Conservation (phyloP, 176 grass and related monocot species). For the Otatea glauca region DNA sequence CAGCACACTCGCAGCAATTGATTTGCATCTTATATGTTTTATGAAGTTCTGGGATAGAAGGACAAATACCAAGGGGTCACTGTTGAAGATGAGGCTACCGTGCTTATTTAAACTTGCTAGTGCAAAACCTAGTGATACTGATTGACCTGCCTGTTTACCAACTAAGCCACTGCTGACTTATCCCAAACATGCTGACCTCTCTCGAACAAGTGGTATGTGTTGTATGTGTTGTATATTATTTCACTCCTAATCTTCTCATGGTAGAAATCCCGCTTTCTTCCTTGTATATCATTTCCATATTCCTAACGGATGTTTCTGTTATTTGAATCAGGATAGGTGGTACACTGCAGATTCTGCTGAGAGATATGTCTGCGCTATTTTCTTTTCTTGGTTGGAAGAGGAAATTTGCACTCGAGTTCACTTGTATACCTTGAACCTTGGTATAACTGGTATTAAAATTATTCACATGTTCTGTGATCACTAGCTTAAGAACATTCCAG, state of each 20-base stretch:
- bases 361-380: background rate
- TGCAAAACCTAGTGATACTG: background rate
- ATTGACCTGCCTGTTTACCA: conserved; percentile 5
- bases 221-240: background rate
- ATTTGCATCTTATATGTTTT: background rate
- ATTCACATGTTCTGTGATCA: background rate
- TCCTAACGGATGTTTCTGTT: background rate
- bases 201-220: background rate
- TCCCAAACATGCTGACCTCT: background rate
- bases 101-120: background rate
- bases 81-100: background rate
- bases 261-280: background rate
- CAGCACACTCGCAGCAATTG: background rate
- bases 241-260: background rate
- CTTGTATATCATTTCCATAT: background rate
- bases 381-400: conserved; percentile 6
- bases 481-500: background rate
- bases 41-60: background rate
- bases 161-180: conserved; percentile 10
- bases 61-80: background rate
- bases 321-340: background rate
- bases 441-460: background rate
- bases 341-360: background rate
- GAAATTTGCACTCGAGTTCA: background rate
- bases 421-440: background rate